Evolutionary conservation across 345 rosid genomes (phyloP), one percentile per base, ranked within the genome.

Genomic region (Cochlearia excelsa): DNA sequence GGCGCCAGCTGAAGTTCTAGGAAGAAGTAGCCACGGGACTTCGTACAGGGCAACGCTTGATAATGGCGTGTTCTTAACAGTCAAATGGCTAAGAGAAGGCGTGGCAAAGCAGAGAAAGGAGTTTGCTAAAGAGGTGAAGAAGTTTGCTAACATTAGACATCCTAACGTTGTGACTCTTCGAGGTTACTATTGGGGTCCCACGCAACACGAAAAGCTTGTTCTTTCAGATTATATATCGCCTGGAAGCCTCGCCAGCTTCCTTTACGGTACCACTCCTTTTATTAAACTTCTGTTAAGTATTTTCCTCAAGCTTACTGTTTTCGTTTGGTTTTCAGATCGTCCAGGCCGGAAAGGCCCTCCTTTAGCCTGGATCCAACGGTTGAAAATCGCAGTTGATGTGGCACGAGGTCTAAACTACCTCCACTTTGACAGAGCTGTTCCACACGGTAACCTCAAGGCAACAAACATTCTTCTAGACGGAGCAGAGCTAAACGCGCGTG

Each of bases 101-200:
- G 91, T 93, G 51, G 99, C 99, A 2, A 93, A 93, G 71, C 95
- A 85, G 69, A 85, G 83, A 67, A 93, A 93, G 63, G 97, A 89
- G 64, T 93, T 93, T 72, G 83, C 94, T n/a, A 93, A 86, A 80
- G 99, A 93, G 65, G 99, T 94, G 41, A 89, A 87, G 75, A 93
- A 89, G 51, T 89, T 93, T 74, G 80, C 99, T 0, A 93, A 89
- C 73, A 87, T 93, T 55, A 77, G 99, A 63, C 97, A 93, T 75
- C 99, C 99, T 28, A 93, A 93, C 71, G 99, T 93, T 28, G 99
- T 89, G 44, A 89, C 94, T 38, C 80, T 93, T 70, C 73, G 88
- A 74, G 99, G 99, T 8, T 93, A 93, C 80, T 93, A 93, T 47
- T 93, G 99, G 99, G 99, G 99, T 16, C 99, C 97, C 3, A 89